phyloP scores from a whole-genome alignment of 352 stramenopile genomes.

The Pythium apleroticum region DNA sequence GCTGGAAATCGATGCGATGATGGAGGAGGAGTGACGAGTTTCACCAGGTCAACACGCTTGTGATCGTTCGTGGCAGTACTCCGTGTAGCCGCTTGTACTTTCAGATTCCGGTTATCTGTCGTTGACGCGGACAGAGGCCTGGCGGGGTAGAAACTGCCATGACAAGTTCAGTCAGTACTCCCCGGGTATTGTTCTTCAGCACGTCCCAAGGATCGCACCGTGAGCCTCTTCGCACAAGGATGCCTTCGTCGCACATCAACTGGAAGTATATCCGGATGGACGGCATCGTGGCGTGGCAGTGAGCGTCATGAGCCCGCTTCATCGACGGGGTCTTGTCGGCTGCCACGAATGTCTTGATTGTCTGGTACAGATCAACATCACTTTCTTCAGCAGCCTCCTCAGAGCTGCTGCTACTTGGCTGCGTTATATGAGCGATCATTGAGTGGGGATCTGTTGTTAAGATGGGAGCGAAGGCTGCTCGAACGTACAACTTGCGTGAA shows the following conservation, averaged over 20 bases:
- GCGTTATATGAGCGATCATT: too few relatives aligned
- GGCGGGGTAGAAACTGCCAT: not conserved
- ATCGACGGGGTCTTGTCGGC: conserved; percentile 16
- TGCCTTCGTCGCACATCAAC: conserved; percentile 23
- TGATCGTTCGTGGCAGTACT: too few relatives aligned
- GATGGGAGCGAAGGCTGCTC: too few relatives aligned
- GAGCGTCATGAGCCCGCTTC: conserved; percentile 13
- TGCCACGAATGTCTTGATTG: conserved; percentile 25
- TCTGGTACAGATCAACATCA: conserved; percentile 16
- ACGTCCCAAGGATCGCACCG: conserved; percentile 6
- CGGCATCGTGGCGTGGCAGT: not conserved
- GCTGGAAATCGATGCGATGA: too few relatives aligned
- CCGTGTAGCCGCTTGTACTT: too few relatives aligned
- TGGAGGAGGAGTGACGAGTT: too few relatives aligned
- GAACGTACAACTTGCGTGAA: conserved; percentile 18
- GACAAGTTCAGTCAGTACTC: not conserved
- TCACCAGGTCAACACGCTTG: too few relatives aligned
- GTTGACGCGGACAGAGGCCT: too few relatives aligned
- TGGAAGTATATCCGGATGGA: conserved; percentile 19
- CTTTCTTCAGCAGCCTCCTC: not conserved
- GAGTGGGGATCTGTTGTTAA: too few relatives aligned
- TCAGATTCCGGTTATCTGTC: too few relatives aligned
- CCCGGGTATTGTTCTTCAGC: not conserved
- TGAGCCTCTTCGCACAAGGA: conserved; percentile 18
- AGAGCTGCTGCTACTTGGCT: too few relatives aligned